Evolutionary conservation across 1,284 basidiomycete genomes (phyloP), one percentile per base, ranked within the genome.

Genomic region (Ceratobasidium sp.): DNA sequence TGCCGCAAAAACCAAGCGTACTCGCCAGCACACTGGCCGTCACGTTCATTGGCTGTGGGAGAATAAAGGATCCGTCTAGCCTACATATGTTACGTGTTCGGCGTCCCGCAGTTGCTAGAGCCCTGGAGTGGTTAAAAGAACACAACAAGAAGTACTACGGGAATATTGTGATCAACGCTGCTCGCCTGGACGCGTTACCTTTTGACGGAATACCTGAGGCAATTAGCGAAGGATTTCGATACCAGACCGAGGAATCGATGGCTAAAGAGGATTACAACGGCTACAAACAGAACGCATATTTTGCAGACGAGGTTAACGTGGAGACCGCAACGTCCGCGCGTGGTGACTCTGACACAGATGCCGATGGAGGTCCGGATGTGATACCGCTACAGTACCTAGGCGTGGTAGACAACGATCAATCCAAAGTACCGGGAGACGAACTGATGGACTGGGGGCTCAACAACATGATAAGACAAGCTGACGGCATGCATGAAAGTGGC

Each of bases 21-120:
- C 81, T 87, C 4, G 80, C 85, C 0, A 82, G 83, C 1, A 78
- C 84, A 0, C 81, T 87, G 13, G 80, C 83, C 0, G 79, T 87
- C 10, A 85, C 84, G 5, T 86, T 83, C 78, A 79, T 86, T 58
- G 86, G 86, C 0, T 42, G 67, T 4, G 82, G 83, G 23, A 63
- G 82, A 18, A 51, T 86, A 2, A 83, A 82, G 3, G 83, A 83
- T 49, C 33, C 76, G 0, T 81, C 81, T 81, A 67, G 87, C 1
- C 73, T 72, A 0, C 10, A 18, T 0, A 84, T 80, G 1, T 85
- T 86, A 42, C 58, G 78, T 1, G 84, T 87, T 0, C 72, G 82
- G 0, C 61, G 85, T 2, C 7, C 77, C 0, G 68, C 75, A 2
- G 81, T 86, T 0, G 39, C 15, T 0, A 76, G 80, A 0, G 86